Evolutionary conservation across 169 alveolate genomes (phyloP).

Genomic region (Plasmodium sp.): DNA sequence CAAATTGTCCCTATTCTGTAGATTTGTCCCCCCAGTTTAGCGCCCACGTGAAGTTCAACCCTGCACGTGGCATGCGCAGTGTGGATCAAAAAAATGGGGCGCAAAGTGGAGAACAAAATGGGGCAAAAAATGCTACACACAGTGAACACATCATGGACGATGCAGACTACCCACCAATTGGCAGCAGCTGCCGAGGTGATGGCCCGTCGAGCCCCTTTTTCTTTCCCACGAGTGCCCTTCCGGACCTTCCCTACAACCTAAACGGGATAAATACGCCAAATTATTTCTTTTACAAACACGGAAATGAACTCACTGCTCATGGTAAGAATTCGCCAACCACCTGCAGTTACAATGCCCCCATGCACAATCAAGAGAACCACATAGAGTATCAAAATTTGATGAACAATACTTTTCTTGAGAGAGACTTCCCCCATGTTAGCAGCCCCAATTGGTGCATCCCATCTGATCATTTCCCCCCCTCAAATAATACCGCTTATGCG

Average conservation of each 20-base stretch:
- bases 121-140: no score
- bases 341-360: not conserved
- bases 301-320: not conserved
- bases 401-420: conserved; percentile 12
- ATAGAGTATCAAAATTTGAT: not conserved
- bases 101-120: not conserved
- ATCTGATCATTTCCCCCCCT: not conserved
- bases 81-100: conserved; percentile 6
- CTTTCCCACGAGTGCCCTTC: not conserved
- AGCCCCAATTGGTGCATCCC: not conserved
- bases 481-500: not conserved
- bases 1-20: not conserved
- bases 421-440: not conserved
- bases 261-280: conserved; percentile 1
- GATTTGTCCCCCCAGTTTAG: not conserved
- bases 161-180: not conserved
- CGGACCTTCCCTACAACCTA: not conserved
- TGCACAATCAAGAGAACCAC: conserved; percentile 3
- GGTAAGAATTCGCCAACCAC: not conserved
- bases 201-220: not conserved
- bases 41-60: not conserved
- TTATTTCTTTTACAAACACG: not conserved
- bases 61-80: not conserved
- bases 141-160: not conserved
- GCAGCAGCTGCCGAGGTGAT: not conserved